Base-by-base conservation (phyloP, 1,284 basidiomycete genomes). In the Trichosporon inkin region DNA sequence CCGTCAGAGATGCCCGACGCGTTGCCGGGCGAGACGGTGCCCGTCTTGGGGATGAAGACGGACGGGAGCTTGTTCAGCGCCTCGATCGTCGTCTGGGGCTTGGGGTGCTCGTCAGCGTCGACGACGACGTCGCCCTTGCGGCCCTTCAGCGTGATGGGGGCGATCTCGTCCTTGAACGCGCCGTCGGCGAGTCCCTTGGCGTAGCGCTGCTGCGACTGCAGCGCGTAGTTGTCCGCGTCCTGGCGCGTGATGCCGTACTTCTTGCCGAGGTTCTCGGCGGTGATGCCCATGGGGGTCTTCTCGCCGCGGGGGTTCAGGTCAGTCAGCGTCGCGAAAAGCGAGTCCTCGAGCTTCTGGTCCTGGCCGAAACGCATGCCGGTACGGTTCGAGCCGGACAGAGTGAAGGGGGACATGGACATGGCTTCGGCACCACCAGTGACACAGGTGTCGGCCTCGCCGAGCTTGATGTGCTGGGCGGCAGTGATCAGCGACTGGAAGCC, bases 121-220 rank as follows among this genome's bases (percentile, higher is more conserved):
- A 81, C 71, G 4, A 67, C 60, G 28, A 69, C 55, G 10, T 72
- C 67, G 38, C 75, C 77, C 63, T 76, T 77, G 60, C 76, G 91
- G 72, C 88, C 87, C 81, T 96, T 95, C 80, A 97, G 85, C 13
- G 87, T 88, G n/a, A 99, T 86, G 13, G 93, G 92, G 1, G 88
- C 90, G 60, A 99, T 86, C 82, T 99, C 96, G 61, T 78, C 72
- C 35, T 70, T 68, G 75, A 83, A 84, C 1, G 79, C 80, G 19
- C 80, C 80, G 40, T 74, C 71, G 53, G 77, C 73, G 71, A 82
- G 81, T 1, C 80, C 83, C n/a, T 76, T 78, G 37, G 79, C 79
- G 55, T 82, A 81, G n/a, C 82, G 80, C 65, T 78, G 72, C 73
- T 84, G 83, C 19, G 82, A 82, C 68, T 80, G 77, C 64, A 84